Percentiles rank a stretch among this genome's conserved stretches.
Evolutionary conservation across 1,284 basidiomycete species (phyloP).

Genomic region (Leccinum subrobustum): DNA sequence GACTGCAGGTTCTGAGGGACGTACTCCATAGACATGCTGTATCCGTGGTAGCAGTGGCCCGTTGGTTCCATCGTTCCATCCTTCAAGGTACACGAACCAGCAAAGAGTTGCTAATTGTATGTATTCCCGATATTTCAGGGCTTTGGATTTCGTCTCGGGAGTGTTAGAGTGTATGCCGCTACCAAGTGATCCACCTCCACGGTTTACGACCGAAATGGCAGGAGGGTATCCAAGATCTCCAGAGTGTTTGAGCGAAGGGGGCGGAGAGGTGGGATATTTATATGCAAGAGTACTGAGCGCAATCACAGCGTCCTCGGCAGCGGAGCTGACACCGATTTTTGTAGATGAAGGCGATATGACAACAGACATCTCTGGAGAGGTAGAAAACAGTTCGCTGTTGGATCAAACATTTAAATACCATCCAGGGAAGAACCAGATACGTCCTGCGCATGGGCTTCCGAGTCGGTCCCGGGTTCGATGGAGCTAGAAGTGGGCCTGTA

Average conservation of each 20-base stretch:
- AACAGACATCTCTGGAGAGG: slow-evolving; percentile 1
- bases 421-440: not conserved
- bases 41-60: slow-evolving; percentile 30
- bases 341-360: not conserved
- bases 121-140: slow-evolving; percentile 17
- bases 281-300: not conserved
- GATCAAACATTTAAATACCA: slow-evolving; percentile 1
- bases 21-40: slow-evolving; percentile 21
- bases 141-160: slow-evolving; percentile 1
- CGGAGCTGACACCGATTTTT: not conserved
- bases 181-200: not conserved
- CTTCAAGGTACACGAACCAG: slow-evolving; percentile 22
- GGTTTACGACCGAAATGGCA: not conserved
- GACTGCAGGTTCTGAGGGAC: not conserved
- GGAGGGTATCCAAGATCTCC: not conserved
- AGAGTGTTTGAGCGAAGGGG: slow-evolving; percentile 2
- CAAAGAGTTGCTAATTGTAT: slow-evolving; percentile 25
- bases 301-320: not conserved
- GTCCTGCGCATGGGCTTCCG: not conserved
- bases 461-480: not conserved
- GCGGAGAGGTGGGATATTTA: not conserved
- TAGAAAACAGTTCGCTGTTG: not conserved
- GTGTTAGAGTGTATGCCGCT: not conserved
- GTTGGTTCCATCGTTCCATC: slow-evolving; percentile 24
- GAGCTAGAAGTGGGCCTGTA: not conserved